Evolutionary conservation across 441 rosid species (phyloP).

Genomic region (Gossypium gossypioides): DNA sequence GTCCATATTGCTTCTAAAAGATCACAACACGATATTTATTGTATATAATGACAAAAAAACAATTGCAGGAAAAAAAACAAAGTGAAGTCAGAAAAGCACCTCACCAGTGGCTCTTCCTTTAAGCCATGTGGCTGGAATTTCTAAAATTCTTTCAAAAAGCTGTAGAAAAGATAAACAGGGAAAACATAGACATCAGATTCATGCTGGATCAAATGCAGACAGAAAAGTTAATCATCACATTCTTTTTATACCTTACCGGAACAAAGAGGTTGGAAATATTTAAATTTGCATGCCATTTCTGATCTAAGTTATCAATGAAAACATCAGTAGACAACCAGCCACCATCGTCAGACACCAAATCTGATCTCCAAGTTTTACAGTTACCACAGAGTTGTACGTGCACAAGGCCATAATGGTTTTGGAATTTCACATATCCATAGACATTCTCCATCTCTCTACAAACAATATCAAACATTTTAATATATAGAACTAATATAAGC

Average conservation of each 20-base stretch:
- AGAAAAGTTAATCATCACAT: slow-evolving; percentile 3
- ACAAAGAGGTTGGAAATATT: slow-evolving; percentile 74
- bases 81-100: slow-evolving; percentile 49
- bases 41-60: slow-evolving; percentile 6
- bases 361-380: slow-evolving; percentile 88
- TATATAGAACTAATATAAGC: slow-evolving; percentile 16
- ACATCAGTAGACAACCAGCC: slow-evolving; percentile 84
- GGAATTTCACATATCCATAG: slow-evolving; percentile 80
- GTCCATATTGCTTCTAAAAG: slow-evolving; percentile 6
- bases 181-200: slow-evolving; percentile 16
- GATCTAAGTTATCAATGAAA: slow-evolving; percentile 80
- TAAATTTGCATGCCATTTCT: slow-evolving; percentile 94
- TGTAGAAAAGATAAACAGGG: slow-evolving; percentile 29
- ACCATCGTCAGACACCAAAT: slow-evolving; percentile 67
- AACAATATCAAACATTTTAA: slow-evolving; percentile 14
- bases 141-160: slow-evolving; percentile 93
- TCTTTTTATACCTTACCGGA: slow-evolving; percentile 66
- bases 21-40: slow-evolving; percentile 1
- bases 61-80: slow-evolving; percentile 7
- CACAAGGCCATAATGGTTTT: slow-evolving; percentile 77
- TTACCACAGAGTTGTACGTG: slow-evolving; percentile 84
- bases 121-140: slow-evolving; percentile 77
- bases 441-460: slow-evolving; percentile 82
- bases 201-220: slow-evolving; percentile 11
- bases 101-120: slow-evolving; percentile 94